Base-by-base conservation (phyloP, 129 eudicot genomes). In the Chrysanthemum makinoi region DNA sequence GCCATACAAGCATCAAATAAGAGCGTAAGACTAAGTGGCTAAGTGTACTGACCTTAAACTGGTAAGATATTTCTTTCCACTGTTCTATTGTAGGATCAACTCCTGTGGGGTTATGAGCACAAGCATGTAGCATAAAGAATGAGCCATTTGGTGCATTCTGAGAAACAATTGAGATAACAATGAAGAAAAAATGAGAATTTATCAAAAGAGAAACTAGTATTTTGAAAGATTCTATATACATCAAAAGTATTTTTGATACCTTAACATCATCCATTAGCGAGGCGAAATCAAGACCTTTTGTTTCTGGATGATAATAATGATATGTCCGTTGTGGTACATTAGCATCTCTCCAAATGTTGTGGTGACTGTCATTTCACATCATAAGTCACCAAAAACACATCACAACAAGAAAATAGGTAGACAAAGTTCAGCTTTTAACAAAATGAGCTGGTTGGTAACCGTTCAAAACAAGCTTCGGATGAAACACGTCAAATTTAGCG, bases 31-130 rank as follows among this genome's bases (percentile, higher is more conserved):
- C 24, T 16, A 30, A 7, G 54, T 16, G 68, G 44, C 24, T 16
- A 30, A 7, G 54, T 13, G 72, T 66, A 60, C 19, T 10, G 26
- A 88, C 96, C 97, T 90, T 94, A 75, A 94, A 86, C 75, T 73
- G 90, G 72, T 87, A 78, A 15, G 97, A 89, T 66, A 94, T 94
- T 75, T 94, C 97, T 70, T 79, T 86, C 98, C 98, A 94, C 69
- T 94, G 97, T 81, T 89, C 96, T 73, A 76, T 89, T 44, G 98
- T 76, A 59, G 98, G 98, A 79, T 94, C 98, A 9, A 94, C 98
- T 72, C 98, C 98, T 48, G 98, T 94, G 62, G 98, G 98, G 78
- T 94, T 94, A 81, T 94, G 98, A 67, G 98, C 98, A 78, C 98
- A 94, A 66, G 98, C 98, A 84, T 94, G 98, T 78, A 94, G 98